Evolutionary conservation across 192 early-diverging fungal species (phyloP), one percentile per base, ranked within the genome.

Genomic region (Coemansia sp.): DNA sequence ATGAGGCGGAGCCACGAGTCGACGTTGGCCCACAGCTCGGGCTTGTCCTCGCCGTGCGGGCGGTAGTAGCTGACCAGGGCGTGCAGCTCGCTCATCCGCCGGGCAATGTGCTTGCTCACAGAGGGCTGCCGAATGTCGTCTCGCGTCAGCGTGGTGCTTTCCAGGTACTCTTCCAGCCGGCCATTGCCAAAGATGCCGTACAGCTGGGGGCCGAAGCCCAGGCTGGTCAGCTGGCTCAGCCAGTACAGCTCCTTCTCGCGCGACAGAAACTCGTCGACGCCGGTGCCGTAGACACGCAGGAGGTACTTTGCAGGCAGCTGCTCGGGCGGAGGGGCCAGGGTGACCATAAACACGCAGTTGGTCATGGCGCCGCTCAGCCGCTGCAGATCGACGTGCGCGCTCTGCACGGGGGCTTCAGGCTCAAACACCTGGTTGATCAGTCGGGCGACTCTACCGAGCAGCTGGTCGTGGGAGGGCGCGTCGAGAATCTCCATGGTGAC

Each of bases 111-210:
- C 37, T 76, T 63, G 31, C 87, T 89, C 31, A 79, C 86, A 9
- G 65, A 56, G 0, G 81, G 79, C 21, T 86, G 58, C 14, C 89
- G 67, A 30, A 95, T 81, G 36, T 93, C 89, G 3, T 80, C 64
- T 48, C 79, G 81, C 0, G 73, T 85, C 44, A 95, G 74, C 0
- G 90, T 92, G 0, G 67, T 77, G 18, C 87, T 88, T 38, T 88
- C 84, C 1, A 95, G 72, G 44, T 83, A 93, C 63, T 95, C 82
- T 56, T 95, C 93, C 56, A 95, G 76, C 7, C 93, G 77, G 28
- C 93, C 93, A 64, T 95, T 95, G 12, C 72, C 80, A 68, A 93
- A 95, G 14, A 87, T 84, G 1, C 82, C 87, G 9, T 89, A 70
- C 32, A 95, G 56, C 2, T 65, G 73, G 6, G 93, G 88, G 2